Conservation (phyloP, 345 rosid species). For the Aquilaria yunnanensis region DNA sequence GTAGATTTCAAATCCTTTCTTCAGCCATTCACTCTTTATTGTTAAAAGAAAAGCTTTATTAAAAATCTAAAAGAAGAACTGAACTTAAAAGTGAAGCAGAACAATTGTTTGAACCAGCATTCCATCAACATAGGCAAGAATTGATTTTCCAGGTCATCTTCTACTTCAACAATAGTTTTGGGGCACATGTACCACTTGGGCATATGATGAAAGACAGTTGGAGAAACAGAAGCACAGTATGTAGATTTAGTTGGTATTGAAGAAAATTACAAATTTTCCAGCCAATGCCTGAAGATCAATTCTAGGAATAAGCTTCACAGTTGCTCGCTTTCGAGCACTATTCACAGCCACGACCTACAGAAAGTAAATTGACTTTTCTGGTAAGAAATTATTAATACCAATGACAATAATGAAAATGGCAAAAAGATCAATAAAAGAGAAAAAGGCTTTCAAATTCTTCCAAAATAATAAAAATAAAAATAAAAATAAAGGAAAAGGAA, state of each 20-base stretch:
- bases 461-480: not conserved
- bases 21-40: too few relatives aligned
- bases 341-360: constrained; percentile 80
- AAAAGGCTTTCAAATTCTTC: not conserved
- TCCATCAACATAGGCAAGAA: too few relatives aligned
- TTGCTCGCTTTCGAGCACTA: constrained; percentile 50
- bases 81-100: too few relatives aligned
- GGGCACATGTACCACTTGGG: too few relatives aligned
- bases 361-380: constrained; percentile 10
- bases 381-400: not conserved
- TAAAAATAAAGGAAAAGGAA: not conserved
- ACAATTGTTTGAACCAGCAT: too few relatives aligned
- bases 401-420: not conserved
- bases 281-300: constrained; percentile 76
- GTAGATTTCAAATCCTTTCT: too few relatives aligned
- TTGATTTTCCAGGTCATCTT: too few relatives aligned
- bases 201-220: not conserved
- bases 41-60: too few relatives aligned
- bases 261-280: constrained; percentile 56
- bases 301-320: constrained; percentile 90
- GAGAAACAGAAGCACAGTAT: not conserved
- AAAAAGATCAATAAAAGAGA: not conserved
- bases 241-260: constrained; percentile 1
- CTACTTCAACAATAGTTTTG: too few relatives aligned
- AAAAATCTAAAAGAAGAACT: too few relatives aligned